Evolutionary conservation across 345 rosid genomes (phyloP).

Genomic region (Theobroma cacao): DNA sequence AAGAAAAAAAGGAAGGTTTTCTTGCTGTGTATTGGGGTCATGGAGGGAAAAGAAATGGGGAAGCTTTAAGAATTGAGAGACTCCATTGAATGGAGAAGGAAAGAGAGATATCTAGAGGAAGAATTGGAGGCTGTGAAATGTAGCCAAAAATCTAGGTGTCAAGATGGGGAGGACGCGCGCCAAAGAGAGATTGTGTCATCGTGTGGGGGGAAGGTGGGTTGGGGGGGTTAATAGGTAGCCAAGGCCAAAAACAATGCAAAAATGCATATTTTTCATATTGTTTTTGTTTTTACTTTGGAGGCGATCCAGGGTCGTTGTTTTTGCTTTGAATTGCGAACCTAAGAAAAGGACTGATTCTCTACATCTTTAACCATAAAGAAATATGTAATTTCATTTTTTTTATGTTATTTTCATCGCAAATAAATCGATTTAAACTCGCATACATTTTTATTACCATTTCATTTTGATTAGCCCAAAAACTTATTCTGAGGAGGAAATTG

Average conservation of each 20-base stretch:
- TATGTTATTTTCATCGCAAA: too few species aligned
- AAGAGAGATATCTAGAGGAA: not conserved
- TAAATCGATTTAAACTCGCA: too few species aligned
- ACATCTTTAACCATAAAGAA: not conserved
- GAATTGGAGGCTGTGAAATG: not conserved
- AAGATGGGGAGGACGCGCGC: constrained; percentile 16
- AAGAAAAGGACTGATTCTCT: not conserved
- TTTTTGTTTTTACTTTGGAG: too few species aligned
- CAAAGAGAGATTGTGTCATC: not conserved
- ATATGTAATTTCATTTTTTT: not conserved
- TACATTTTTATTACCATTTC: too few species aligned
- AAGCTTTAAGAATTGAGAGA: not conserved
- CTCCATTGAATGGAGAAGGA: not conserved
- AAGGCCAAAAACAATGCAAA: not conserved
- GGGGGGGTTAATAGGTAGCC: not conserved
- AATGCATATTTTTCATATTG: not conserved
- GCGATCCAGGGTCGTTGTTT: not conserved
- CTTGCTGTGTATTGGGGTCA: constrained; percentile 23
- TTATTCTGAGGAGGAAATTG: too few species aligned
- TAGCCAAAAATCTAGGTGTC: constrained; percentile 14
- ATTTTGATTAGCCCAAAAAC: too few species aligned
- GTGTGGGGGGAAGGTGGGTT: not conserved
- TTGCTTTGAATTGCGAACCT: constrained; percentile 1
- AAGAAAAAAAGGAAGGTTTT: not conserved
- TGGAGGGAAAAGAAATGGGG: constrained; percentile 13